Conservation (phyloP, 2,329 filamentous ascomycete genomes). For the Botrytis hyacinthi region DNA sequence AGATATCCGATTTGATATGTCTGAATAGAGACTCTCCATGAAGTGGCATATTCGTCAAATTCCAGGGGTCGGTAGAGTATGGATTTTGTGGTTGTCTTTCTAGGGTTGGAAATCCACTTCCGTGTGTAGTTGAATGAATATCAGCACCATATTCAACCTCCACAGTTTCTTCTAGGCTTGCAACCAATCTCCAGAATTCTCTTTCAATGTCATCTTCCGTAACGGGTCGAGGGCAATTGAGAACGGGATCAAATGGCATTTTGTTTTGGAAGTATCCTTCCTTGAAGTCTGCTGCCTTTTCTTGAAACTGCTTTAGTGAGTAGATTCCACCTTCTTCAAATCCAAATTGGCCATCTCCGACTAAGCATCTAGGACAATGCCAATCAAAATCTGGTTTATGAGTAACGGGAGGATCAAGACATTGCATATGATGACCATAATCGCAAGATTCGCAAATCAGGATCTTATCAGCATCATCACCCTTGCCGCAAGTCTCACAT, state of each 20-base stretch:
- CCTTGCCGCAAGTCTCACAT: slow-evolving; percentile 83
- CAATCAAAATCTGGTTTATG: slow-evolving; percentile 80
- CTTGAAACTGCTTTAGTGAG: slow-evolving; percentile 92
- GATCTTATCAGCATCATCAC: slow-evolving; percentile 68
- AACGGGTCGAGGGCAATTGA: slow-evolving; percentile 76
- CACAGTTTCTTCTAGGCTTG: slow-evolving; percentile 90
- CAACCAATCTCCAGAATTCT: slow-evolving; percentile 95
- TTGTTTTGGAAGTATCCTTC: slow-evolving; percentile 88
- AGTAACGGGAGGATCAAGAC: slow-evolving; percentile 82
- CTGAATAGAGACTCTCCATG: slow-evolving; percentile 90
- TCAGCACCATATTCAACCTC: slow-evolving; percentile 98
- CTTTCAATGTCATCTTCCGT: slow-evolving; percentile 94
- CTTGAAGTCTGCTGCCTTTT: slow-evolving; percentile 94
- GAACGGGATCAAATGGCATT: slow-evolving; percentile 81
- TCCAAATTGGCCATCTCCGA: slow-evolving; percentile 93
- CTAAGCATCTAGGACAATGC: slow-evolving; percentile 93
- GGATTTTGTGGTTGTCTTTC: slow-evolving; percentile 85
- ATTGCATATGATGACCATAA: slow-evolving; percentile 79
- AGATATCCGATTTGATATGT: slow-evolving; percentile 97
- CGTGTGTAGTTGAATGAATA: slow-evolving; percentile 96
- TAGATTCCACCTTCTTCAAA: slow-evolving; percentile 97
- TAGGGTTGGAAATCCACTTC: slow-evolving; percentile 92
- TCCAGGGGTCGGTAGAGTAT: slow-evolving; percentile 91
- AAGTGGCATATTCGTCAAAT: slow-evolving; percentile 87
- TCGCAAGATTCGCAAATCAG: slow-evolving; percentile 91